Evolutionary conservation across 2,329 filamentous ascomycete genomes (phyloP), one percentile per base, ranked within the genome.

Genomic region (Davidsoniella neocaledoniae): DNA sequence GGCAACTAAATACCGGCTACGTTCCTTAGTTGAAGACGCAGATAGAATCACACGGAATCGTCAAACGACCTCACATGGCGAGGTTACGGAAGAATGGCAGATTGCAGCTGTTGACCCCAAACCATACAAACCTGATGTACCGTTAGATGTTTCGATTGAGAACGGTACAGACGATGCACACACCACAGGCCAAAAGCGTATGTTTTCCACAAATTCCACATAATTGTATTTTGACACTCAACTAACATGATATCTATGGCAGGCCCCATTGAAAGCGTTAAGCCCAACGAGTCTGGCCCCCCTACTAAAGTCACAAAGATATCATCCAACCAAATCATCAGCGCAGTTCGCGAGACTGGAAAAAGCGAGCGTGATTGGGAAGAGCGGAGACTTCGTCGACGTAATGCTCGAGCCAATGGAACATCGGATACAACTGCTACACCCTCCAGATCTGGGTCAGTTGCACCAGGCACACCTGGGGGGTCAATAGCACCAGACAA

Each of bases 11-110:
- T 83, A 93, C 57, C 76, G 86, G 25, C 58, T 95, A 37, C 74
- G 84, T 48, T 76, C 79, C 10, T 65, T 95, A 26, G 60, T 95
- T 3, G 83, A 88, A 59, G 87, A 94, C 57, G 79, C 86, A 9
- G 76, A 79, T 49, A 72, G 73, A 8, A 66, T 94, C 43, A 76
- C 86, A 2, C 72, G 73, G 53, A 83, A 77, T 53, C 77, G 90
- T 49, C 82, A 85, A 60, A 78, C 74, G 53, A 84, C 82, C 17
- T 85, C 87, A 2, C 83, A 94, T 62, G 90, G 88, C 1, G 68
- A 80, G 29, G 70, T 94, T 5, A 84, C 86, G 2, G 69, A 76
- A 8, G 84, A 88, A 49, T 91, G 87, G 77, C 64, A 72, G 17
- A 77, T 84, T 56, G 72, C 86, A 43, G 86, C 86, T 4, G 72